Evolutionary conservation across 2,329 filamentous ascomycete species (phyloP).

Genomic region (Cordyceps militaris): DNA sequence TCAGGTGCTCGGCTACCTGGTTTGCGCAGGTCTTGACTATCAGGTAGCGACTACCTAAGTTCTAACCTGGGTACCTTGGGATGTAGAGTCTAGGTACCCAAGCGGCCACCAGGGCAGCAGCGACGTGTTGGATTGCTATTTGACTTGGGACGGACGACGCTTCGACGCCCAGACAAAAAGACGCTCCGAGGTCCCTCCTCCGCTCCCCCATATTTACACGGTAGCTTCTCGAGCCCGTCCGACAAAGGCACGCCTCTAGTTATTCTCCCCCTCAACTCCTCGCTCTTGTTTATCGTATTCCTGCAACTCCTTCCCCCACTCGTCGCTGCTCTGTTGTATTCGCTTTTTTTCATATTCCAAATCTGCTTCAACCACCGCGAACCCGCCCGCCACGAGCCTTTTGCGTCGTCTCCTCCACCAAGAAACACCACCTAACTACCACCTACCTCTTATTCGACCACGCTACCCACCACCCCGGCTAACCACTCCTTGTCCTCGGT

Average conservation of each 20-base stretch:
- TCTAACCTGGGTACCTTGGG: background rate
- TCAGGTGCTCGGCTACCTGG: background rate
- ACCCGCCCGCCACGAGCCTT: background rate
- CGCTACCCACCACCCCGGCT: constrained; percentile 9
- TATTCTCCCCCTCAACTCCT: constrained; percentile 6
- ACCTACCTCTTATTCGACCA: constrained; percentile 10
- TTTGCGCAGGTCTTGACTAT: background rate
- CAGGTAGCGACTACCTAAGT: background rate
- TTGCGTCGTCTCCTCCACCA: background rate
- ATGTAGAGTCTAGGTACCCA: background rate
- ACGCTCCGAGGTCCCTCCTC: constrained; percentile 9
- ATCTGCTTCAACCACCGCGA: background rate
- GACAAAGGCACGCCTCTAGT: background rate
- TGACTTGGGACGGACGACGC: background rate
- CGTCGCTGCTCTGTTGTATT: constrained; percentile 4
- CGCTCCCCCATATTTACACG: background rate
- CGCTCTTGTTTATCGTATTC: background rate
- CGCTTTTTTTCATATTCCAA: background rate
- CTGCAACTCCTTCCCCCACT: constrained; percentile 4
- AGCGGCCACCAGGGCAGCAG: background rate
- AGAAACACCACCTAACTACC: background rate
- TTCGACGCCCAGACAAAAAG: background rate
- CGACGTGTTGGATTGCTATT: constrained; percentile 3
- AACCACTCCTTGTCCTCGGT: constrained; percentile 3
- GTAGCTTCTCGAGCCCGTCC: background rate